A percentile compares a stretch with the other conserved stretches of the same genome.
Conservation (phyloP, 2,329 filamentous ascomycete species). For the Penicillium paneum region DNA sequence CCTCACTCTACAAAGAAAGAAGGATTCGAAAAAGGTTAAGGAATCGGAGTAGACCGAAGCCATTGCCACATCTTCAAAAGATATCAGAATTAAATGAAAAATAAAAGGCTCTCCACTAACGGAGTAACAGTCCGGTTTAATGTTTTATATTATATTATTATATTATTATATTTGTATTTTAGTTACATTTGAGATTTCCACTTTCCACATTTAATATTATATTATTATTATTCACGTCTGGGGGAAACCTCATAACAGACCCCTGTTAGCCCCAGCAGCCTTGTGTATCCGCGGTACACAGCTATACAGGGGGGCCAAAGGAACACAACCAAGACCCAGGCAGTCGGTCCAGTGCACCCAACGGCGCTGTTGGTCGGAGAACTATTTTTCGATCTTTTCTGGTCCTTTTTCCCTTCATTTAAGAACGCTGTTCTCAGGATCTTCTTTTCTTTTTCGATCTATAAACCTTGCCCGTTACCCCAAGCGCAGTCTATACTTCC, state of each 20-base stretch:
- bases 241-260: constrained; percentile 7
- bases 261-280: constrained; percentile 18
- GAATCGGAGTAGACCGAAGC: constrained; percentile 6
- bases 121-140: constrained; percentile 14
- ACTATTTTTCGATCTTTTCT: constrained; percentile 12
- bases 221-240: constrained; percentile 9
- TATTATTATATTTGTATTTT: not conserved
- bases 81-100: constrained; percentile 17
- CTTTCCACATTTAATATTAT: constrained; percentile 1
- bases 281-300: constrained; percentile 28
- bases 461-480: constrained; percentile 16
- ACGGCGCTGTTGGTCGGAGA: constrained; percentile 19
- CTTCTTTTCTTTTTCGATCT: constrained; percentile 15
- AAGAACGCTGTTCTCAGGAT: constrained; percentile 21
- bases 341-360: constrained; percentile 22
- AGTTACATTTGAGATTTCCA: not conserved
- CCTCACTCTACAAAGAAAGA: constrained; percentile 12
- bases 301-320: constrained; percentile 26
- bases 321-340: constrained; percentile 22
- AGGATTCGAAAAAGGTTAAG: not conserved
- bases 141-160: no score
- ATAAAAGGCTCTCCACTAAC: not conserved
- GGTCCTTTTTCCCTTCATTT: constrained; percentile 14
- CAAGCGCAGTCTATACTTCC: not conserved
- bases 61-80: constrained; percentile 17